phyloP scores from a whole-genome alignment of 116 monocot species.

The Dioscorea cayenensis region DNA sequence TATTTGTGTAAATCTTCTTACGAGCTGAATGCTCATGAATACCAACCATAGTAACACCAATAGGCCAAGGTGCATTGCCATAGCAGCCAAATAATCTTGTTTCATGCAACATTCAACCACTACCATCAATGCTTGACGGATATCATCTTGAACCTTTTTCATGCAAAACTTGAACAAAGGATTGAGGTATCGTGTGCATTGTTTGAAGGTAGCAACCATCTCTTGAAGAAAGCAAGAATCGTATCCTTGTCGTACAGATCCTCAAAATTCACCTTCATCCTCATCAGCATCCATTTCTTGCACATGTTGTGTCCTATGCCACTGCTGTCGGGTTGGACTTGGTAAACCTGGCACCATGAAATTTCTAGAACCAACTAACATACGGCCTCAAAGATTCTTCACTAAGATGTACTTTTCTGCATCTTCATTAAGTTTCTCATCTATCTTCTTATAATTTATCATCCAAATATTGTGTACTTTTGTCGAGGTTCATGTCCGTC shows the following conservation, averaged over 20 bases:
- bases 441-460: background rate
- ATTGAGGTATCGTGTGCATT: slow-evolving; percentile 83
- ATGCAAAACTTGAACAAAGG: slow-evolving; percentile 96
- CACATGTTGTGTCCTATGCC: background rate
- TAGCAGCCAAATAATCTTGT: too few relatives aligned
- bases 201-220: slow-evolving; percentile 89
- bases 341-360: slow-evolving; percentile 7
- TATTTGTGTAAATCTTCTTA: too few relatives aligned
- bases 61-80: too few relatives aligned
- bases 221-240: slow-evolving; percentile 91
- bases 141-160: slow-evolving; percentile 97
- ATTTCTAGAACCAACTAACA: slow-evolving; percentile 39
- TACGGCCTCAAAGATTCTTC: slow-evolving; percentile 44
- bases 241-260: slow-evolving; percentile 94
- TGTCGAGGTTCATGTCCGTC: slow-evolving; percentile 36
- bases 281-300: background rate
- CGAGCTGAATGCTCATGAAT: too few relatives aligned
- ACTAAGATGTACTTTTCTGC: slow-evolving; percentile 19
- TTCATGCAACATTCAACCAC: slow-evolving; percentile 89
- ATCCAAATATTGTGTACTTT: background rate
- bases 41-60: too few relatives aligned
- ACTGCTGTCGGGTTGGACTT: slow-evolving; percentile 19
- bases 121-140: slow-evolving; percentile 77
- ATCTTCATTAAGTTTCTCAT: too few relatives aligned
- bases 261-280: slow-evolving; percentile 38